Evolutionary conservation across 805 yeast genomes (phyloP).

Genomic region (Saccharomycopsis sp.): DNA sequence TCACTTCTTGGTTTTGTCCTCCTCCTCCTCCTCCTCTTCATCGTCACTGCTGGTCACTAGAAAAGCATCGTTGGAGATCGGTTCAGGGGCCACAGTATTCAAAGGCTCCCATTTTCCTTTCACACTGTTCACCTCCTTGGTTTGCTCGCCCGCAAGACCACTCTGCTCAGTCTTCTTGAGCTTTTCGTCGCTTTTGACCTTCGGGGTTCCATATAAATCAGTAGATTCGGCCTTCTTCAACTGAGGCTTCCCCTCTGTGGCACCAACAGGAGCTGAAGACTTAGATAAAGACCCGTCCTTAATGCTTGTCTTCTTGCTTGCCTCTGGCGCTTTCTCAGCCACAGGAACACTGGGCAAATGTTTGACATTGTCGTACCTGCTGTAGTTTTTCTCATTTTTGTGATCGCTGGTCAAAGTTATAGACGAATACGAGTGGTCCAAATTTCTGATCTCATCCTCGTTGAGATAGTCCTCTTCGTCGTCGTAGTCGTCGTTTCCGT

Average conservation of each 20-base stretch:
- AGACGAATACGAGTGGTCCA: conserved; percentile 6
- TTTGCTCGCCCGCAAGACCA: not conserved
- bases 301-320: not conserved
- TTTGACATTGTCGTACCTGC: conserved; percentile 2
- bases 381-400: not conserved
- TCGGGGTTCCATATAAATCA: conserved; percentile 17
- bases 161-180: not conserved
- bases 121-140: not conserved
- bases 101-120: conserved; percentile 22
- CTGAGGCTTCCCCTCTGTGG: not conserved
- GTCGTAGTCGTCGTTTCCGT: conserved; percentile 4
- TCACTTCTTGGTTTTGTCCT: not conserved
- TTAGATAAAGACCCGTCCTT: not conserved
- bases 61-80: conserved; percentile 19
- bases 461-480: conserved; percentile 5
- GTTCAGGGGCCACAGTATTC: conserved; percentile 18
- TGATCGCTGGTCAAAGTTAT: conserved; percentile 13
- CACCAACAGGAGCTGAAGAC: not conserved
- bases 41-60: conserved; percentile 22
- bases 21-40: conserved; percentile 20
- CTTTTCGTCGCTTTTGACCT: not conserved
- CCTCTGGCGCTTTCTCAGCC: not conserved
- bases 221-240: conserved; percentile 2
- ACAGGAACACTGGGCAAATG: conserved; percentile 19
- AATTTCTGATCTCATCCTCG: not conserved